These are phyloP conservation scores for Suillus bovinus DNA, from an alignment of 768 basidiomycete species.

Conservation along the genomic window DNA sequence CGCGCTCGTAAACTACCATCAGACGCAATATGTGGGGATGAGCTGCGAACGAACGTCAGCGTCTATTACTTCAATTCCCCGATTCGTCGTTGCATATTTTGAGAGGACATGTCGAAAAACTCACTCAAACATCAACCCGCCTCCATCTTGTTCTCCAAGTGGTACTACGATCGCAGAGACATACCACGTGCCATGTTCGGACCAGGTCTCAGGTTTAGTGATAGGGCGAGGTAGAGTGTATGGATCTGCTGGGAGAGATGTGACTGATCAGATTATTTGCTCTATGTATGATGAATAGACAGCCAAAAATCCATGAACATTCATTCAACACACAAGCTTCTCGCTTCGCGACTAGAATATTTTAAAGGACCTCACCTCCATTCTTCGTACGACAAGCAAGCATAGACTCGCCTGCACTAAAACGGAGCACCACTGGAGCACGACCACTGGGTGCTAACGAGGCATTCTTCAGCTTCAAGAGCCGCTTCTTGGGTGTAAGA, in stretches of 20 bases:
- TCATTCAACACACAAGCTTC: neutral
- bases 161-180: constrained; percentile 37
- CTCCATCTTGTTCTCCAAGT: constrained; percentile 41
- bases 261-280: neutral
- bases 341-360: neutral
- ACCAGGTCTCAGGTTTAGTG: constrained; percentile 12
- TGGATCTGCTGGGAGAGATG: constrained; percentile 2
- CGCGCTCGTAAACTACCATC: constrained; percentile 48
- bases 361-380: neutral
- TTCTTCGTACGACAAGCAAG: neutral
- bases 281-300: neutral
- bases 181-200: constrained; percentile 16
- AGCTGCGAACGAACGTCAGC: constrained; percentile 27
- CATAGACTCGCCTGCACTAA: neutral
- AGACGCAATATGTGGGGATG: constrained; percentile 45
- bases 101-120: constrained; percentile 20
- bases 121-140: constrained; percentile 54
- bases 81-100: neutral
- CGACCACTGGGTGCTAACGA: neutral
- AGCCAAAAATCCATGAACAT: neutral
- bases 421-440: neutral
- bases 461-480: neutral
- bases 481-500: neutral
- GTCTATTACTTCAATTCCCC: neutral
- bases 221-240: constrained; percentile 10